A percentile compares a stretch with the other conserved stretches of the same genome.
These are phyloP conservation scores for Penicillium chermesinum DNA, from an alignment of 495 filamentous ascomycete genomes.

Conservation along the genomic window DNA sequence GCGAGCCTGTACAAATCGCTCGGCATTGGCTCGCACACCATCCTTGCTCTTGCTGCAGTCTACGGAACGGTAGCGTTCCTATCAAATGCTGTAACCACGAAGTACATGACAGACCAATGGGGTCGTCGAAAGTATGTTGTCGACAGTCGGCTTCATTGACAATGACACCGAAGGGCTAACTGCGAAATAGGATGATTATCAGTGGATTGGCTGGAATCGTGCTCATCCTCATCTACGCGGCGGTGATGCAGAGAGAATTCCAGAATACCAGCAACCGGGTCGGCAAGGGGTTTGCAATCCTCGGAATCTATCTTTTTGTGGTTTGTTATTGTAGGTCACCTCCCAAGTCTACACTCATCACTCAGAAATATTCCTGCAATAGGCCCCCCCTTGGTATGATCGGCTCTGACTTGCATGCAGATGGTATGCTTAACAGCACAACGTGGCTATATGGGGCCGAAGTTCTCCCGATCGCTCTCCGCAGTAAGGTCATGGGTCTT, in stretches of 20 bases:
- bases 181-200: conserved; percentile 46
- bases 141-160: neutral
- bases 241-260: conserved; percentile 54
- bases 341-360: neutral
- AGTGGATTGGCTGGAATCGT: conserved; percentile 46
- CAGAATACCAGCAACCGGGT: conserved; percentile 49
- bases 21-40: conserved; percentile 45
- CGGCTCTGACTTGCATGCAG: conserved; percentile 25
- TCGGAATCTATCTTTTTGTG: conserved; percentile 57
- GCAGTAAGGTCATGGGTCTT: conserved; percentile 56
- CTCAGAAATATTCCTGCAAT: too few relatives aligned
- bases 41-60: conserved; percentile 51
- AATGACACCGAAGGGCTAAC: neutral
- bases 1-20: conserved; percentile 53
- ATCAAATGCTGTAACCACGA: conserved; percentile 48
- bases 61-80: conserved; percentile 54
- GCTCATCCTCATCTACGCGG: conserved; percentile 53
- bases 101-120: conserved; percentile 54
- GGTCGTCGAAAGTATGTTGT: conserved; percentile 53
- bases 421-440: conserved; percentile 55
- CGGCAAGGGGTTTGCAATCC: conserved; percentile 57
- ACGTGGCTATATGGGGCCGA: conserved; percentile 60
- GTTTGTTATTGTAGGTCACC: conserved; percentile 47
- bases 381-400: too few relatives aligned
- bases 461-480: conserved; percentile 50